phyloP scores from a whole-genome alignment of 2,329 filamentous ascomycete species.

The Fusarium austroafricanum region DNA sequence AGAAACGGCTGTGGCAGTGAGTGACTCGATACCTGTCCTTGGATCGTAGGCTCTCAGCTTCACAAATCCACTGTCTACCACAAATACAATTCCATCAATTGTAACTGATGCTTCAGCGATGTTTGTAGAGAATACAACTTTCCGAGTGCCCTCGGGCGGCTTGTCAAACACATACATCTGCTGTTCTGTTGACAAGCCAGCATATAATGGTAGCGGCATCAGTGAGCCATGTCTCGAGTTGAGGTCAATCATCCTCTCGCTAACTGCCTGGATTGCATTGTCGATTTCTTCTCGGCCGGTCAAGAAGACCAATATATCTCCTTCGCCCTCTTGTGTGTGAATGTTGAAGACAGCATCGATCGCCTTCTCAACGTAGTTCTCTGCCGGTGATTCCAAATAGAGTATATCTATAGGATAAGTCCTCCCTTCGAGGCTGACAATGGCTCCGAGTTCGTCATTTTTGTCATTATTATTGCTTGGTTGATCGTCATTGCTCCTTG shows the following conservation, averaged over 20 bases:
- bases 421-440: constrained; percentile 87
- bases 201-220: constrained; percentile 79
- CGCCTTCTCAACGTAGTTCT: constrained; percentile 88
- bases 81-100: constrained; percentile 90
- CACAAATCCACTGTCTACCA: constrained; percentile 90
- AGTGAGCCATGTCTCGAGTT: constrained; percentile 49
- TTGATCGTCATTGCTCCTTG: constrained; percentile 53
- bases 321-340: constrained; percentile 80
- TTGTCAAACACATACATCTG: constrained; percentile 96
- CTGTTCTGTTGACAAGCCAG: constrained; percentile 87
- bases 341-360: constrained; percentile 89
- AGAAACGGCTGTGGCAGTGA: constrained; percentile 84
- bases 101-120: constrained; percentile 97
- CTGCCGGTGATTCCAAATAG: constrained; percentile 80
- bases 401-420: constrained; percentile 90
- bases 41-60: constrained; percentile 91
- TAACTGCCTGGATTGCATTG: constrained; percentile 79
- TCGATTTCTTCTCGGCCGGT: constrained; percentile 96
- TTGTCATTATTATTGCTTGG: constrained; percentile 44
- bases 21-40: constrained; percentile 83
- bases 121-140: constrained; percentile 94
- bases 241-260: constrained; percentile 75
- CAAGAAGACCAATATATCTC: constrained; percentile 91
- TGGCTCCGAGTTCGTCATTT: constrained; percentile 54
- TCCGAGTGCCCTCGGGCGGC: constrained; percentile 82